A percentile compares a stretch with the other conserved stretches of the same genome.
Evolutionary conservation across 176 grass and related monocot genomes (phyloP).

Genomic region (Aegilops tauschii): DNA sequence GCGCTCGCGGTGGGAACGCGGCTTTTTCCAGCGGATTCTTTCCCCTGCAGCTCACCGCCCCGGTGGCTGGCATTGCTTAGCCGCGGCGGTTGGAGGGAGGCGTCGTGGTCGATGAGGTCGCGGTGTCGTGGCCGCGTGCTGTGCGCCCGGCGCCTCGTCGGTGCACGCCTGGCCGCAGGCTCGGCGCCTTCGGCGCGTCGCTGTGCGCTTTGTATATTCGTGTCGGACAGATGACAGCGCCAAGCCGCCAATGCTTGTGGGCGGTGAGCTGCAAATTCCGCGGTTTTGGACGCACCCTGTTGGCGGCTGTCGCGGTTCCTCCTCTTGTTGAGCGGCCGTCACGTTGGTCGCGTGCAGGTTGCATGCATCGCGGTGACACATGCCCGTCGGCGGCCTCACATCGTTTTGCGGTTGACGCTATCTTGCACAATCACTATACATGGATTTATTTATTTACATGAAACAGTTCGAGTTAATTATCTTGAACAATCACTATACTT

Average conservation of each 20-base stretch:
- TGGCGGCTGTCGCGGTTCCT: not conserved
- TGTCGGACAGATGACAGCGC: not conserved
- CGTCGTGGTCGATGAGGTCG: not conserved
- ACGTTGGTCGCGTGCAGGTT: not conserved
- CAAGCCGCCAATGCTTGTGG: not conserved
- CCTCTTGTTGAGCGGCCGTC: slow-evolving; percentile 2
- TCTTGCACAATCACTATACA: not conserved
- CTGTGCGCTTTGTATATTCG: not conserved
- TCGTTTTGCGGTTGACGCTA: not conserved
- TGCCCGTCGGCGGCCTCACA: not conserved
- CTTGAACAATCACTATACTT: not conserved
- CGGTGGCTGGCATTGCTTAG: not conserved
- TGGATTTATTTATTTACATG: not conserved
- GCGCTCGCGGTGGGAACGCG: slow-evolving; percentile 39
- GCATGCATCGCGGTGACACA: not conserved
- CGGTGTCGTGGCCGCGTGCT: slow-evolving; percentile 6
- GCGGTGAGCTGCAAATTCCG: not conserved
- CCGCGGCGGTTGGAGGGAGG: not conserved
- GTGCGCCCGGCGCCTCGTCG: not conserved
- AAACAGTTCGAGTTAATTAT: too few relatives aligned
- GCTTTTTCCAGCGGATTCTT: slow-evolving; percentile 40
- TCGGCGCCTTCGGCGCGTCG: not conserved
- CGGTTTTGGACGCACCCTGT: not conserved
- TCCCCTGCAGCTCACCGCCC: not conserved
- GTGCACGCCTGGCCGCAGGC: not conserved